These are phyloP conservation scores for Juncus inflexus DNA, from an alignment of 176 grass and related monocot species.

Conservation along the genomic window DNA sequence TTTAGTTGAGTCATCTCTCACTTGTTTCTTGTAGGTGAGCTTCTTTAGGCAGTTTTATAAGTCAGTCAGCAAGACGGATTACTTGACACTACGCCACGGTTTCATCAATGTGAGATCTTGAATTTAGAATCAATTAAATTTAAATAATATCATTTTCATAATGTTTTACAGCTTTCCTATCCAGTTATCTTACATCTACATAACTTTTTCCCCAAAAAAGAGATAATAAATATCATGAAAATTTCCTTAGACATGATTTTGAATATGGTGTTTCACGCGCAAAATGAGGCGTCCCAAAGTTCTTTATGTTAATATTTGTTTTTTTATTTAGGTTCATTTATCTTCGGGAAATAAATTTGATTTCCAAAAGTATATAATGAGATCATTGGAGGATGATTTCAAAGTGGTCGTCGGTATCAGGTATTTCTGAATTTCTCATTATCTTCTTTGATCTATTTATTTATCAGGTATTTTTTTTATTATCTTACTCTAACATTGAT, in stretches of 20 bases:
- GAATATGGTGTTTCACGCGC: too few relatives aligned
- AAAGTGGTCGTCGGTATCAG: slow-evolving; percentile 87
- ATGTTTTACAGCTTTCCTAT: too few relatives aligned
- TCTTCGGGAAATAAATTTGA: slow-evolving; percentile 64
- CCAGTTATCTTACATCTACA: too few relatives aligned
- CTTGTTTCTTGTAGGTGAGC: slow-evolving; percentile 43
- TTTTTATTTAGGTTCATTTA: slow-evolving; percentile 62
- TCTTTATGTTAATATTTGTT: not conserved
- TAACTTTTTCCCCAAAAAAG: too few relatives aligned
- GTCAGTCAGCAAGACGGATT: slow-evolving; percentile 68
- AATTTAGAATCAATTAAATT: too few relatives aligned
- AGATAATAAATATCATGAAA: too few relatives aligned
- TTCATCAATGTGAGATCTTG: slow-evolving; percentile 69
- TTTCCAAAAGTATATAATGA: slow-evolving; percentile 81
- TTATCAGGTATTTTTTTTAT: not conserved
- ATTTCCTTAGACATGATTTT: too few relatives aligned
- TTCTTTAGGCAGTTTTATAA: slow-evolving; percentile 81
- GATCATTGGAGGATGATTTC: slow-evolving; percentile 86
- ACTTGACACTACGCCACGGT: slow-evolving; percentile 72
- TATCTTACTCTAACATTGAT: slow-evolving; percentile 17
- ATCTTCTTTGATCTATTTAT: not conserved
- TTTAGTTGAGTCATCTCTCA: not conserved
- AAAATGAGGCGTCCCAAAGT: too few relatives aligned
- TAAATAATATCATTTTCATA: too few relatives aligned
- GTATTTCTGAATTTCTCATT: slow-evolving; percentile 29